These are phyloP conservation scores for Posidonia australis DNA, from an alignment of 106 monocot species.

Conservation along the genomic window DNA sequence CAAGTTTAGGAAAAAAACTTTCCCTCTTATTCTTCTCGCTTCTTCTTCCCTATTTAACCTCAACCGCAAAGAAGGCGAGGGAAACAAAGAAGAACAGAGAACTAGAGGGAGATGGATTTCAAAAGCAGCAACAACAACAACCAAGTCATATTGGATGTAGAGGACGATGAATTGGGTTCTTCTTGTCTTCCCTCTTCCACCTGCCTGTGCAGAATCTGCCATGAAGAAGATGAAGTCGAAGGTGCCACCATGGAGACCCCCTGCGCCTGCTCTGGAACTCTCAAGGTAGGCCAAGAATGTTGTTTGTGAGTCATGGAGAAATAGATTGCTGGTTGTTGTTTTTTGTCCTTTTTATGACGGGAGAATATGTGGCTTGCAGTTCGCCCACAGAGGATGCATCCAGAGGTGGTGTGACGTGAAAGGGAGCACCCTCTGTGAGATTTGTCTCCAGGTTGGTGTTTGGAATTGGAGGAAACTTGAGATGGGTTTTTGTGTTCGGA, in stretches of 20 bases:
- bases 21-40: no score
- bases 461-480: no score
- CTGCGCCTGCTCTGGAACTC: slow-evolving; percentile 83
- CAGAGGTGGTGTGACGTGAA: slow-evolving; percentile 97
- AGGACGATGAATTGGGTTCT: neutral
- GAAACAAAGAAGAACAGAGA: neutral
- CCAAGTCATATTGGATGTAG: neutral
- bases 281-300: slow-evolving; percentile 40
- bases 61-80: neutral
- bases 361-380: slow-evolving; percentile 31
- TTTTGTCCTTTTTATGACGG: neutral
- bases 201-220: slow-evolving; percentile 69
- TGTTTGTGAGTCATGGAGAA: neutral
- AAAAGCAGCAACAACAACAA: neutral
- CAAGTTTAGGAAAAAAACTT: no score
- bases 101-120: slow-evolving; percentile 1
- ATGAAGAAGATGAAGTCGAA: slow-evolving; percentile 67
- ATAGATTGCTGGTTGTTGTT: neutral
- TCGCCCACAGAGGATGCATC: slow-evolving; percentile 76
- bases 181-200: neutral
- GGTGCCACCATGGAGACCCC: slow-evolving; percentile 71
- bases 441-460: slow-evolving; percentile 61
- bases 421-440: slow-evolving; percentile 68
- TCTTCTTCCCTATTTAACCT: no score
- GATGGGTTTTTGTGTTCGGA: neutral